phyloP scores from a whole-genome alignment of 2,329 filamentous ascomycete genomes.

The Celoporthe dispersa region DNA sequence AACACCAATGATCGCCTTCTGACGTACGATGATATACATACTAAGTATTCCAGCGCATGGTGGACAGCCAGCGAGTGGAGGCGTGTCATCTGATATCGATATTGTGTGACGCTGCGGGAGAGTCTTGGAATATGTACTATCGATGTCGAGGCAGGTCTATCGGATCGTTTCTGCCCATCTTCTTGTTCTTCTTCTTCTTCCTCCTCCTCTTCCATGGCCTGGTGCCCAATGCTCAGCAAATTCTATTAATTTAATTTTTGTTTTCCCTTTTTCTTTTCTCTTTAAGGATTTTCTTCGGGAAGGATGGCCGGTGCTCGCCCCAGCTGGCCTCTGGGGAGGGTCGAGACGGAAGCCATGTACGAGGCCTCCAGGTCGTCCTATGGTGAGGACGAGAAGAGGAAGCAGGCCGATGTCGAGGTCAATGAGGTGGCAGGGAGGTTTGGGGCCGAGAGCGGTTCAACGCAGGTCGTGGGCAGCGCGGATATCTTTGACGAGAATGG shows the following conservation, averaged over 20 bases:
- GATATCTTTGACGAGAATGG: conserved; percentile 33
- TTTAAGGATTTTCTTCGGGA: not conserved
- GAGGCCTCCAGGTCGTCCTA: conserved; percentile 6
- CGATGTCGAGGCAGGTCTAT: not conserved
- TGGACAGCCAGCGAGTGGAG: not conserved
- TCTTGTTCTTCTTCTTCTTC: not conserved
- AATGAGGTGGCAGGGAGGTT: not conserved
- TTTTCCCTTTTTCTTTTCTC: not conserved
- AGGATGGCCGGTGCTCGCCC: conserved; percentile 15
- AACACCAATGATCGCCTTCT: conserved; percentile 13
- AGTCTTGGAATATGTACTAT: conserved; percentile 14
- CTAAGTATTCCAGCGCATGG: conserved; percentile 7
- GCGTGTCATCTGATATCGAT: not conserved
- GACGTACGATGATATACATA: not conserved
- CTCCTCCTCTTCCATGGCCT: conserved; percentile 8
- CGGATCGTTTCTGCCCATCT: not conserved
- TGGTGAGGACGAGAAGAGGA: conserved; percentile 18
- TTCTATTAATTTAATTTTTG: not conserved
- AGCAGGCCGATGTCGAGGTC: conserved; percentile 20
- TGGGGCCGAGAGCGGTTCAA: conserved; percentile 4
- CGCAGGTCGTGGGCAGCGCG: conserved; percentile 32
- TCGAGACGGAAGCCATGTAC: conserved; percentile 3
- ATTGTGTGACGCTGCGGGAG: not conserved
- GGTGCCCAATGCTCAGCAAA: conserved; percentile 11
- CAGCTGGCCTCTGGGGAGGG: conserved; percentile 25